Evolutionary conservation across 2,329 filamentous ascomycete species (phyloP), one percentile per base, ranked within the genome.

Genomic region (Aureobasidium sp.): DNA sequence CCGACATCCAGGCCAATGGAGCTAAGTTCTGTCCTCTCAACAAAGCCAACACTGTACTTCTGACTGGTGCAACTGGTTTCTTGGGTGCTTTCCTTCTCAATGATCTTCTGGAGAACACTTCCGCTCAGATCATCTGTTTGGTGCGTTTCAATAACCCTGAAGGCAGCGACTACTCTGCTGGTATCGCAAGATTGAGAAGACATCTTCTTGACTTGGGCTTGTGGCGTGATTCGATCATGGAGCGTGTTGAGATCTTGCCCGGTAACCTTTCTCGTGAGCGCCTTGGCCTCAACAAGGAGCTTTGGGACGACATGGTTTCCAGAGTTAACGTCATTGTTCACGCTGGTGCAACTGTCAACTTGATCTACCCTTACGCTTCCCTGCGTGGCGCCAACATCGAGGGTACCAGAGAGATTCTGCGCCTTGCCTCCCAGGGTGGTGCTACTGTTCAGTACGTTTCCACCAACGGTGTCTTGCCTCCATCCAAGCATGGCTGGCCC

Each of bases 351-450:
- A 89, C 86, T 0, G 89, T 93, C 69, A 91, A 91, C 70, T 77
- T 93, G 53, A 88, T 93, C 0, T 92, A 93, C 66, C 89, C 89
- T 0, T 92, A 92, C 66, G 89, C 89, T 45, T 87, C 88, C 0
- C 77, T 93, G 66, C 82, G 88, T 59, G 83, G 81, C 55, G 83
- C 88, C 62, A 93, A 93, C 66, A 86, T 93, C 2, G 84, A 84
- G n/a, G 89, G 89, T n/a, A 91, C 89, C 0, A 78, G 83, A 45
- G 88, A 92, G 70, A 83, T 92, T 42, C 74, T 93, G 57, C 86
- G 89, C 47, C 77, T 93, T 30, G 89, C 89, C 0, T 81, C 83
- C 62, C 79, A 81, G 41, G 82, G 80, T 29, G 86, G 86, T 11
- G 87, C 88, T 1, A 91, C 89, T 0, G 80, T 92, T 1, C 88